A percentile compares a stretch with the other conserved stretches of the same genome.
Evolutionary conservation across 345 rosid genomes (phyloP).

Genomic region (Pistacia atlantica): DNA sequence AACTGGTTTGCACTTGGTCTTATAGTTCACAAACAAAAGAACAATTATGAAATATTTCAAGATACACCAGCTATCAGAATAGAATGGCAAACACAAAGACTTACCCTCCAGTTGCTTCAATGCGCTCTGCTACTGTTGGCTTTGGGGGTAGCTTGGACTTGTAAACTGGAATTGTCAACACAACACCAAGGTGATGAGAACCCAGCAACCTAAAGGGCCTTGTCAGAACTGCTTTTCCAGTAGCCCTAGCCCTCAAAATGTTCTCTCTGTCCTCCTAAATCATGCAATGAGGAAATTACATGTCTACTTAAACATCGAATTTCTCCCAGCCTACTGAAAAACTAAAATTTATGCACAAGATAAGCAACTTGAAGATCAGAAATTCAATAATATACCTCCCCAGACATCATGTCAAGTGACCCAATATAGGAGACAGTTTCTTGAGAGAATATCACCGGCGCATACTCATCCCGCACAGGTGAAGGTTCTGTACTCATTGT

Average conservation of each 20-base stretch:
- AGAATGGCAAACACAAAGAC: constrained; percentile 16
- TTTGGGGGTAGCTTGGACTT: constrained; percentile 70
- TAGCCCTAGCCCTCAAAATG: constrained; percentile 81
- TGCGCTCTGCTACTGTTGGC: constrained; percentile 70
- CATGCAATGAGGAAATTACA: constrained; percentile 10
- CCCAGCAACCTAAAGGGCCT: constrained; percentile 85
- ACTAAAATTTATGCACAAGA: neutral
- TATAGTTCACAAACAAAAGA: neutral
- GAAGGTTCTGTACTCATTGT: constrained; percentile 91
- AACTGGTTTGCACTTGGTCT: neutral
- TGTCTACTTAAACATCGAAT: constrained; percentile 16
- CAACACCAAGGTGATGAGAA: constrained; percentile 98
- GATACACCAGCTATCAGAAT: neutral
- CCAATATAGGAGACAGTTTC: constrained; percentile 87
- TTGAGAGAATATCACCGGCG: constrained; percentile 93
- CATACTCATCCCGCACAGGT: constrained; percentile 89
- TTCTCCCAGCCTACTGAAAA: neutral
- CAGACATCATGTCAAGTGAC: constrained; percentile 99
- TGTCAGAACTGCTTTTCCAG: constrained; percentile 96
- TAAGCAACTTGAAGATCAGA: constrained; percentile 11
- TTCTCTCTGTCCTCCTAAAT: constrained; percentile 92
- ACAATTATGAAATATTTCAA: neutral
- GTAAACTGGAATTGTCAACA: constrained; percentile 97
- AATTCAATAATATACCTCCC: constrained; percentile 60
- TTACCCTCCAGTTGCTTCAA: constrained; percentile 91